Base-by-base conservation (phyloP, 139 green algal genomes). In the Chlamydomonas eustigma region DNA sequence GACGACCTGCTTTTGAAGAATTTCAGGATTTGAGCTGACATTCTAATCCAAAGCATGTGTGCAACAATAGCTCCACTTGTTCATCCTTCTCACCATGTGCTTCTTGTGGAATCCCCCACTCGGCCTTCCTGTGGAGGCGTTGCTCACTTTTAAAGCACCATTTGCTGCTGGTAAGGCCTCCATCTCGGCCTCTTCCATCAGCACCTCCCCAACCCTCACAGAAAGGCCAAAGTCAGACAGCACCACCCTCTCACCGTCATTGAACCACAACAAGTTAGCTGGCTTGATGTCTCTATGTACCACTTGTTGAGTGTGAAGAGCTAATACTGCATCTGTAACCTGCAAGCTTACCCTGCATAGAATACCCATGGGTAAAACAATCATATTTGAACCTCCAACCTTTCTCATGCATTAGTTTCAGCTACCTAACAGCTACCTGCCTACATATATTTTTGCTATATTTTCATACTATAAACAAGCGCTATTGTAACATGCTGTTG, bases 31-130 rank as follows among this genome's bases (percentile, higher is more conserved):
- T n/a, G n/a, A n/a, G n/a, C n/a, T n/a, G n/a, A n/a, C n/a, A n/a
- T n/a, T n/a, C n/a, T n/a, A n/a, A n/a, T n/a, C n/a, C n/a, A n/a
- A n/a, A n/a, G n/a, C n/a, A n/a, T n/a, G n/a, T n/a, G n/a, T n/a
- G n/a, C n/a, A n/a, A n/a, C n/a, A n/a, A n/a, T n/a, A n/a, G n/a
- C n/a, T 22, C 58, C 58, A 70, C 28, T 18, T 18, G 18, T 18
- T 18, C 44, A 58, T 18, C 12, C 33, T 12, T 8, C 71, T 4
- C 78, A 83, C 73, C 78, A 79, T 79, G 31, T 64, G 35, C 12
- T 81, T 78, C 73, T 93, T 92, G 79, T 94, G 83, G 78, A 96
- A 95, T 35, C 92, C 92, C 4, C 92, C 79, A 67, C 74, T 76
- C 2, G 71, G 71, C 71, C 32, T 67, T 39, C 71, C 44, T 4